phyloP scores from a whole-genome alignment of 305 asterid genomes.

The Fraxinus albicans region DNA sequence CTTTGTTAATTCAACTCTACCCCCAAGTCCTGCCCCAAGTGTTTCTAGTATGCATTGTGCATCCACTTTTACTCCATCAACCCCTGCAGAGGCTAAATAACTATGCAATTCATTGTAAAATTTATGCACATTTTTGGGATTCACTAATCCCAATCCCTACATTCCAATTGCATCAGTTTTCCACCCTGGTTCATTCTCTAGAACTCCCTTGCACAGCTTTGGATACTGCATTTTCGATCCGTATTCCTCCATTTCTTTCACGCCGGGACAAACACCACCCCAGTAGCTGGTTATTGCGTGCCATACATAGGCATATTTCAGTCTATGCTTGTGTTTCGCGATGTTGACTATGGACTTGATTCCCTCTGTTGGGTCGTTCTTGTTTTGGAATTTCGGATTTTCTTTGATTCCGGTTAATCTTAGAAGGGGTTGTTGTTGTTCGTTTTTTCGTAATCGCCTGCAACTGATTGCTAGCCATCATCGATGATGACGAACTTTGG shows the following conservation, averaged over 20 bases:
- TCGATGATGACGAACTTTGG: constrained; percentile 73
- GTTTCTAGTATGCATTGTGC: constrained; percentile 89
- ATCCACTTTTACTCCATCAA: constrained; percentile 74
- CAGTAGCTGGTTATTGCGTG: constrained; percentile 66
- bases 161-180: constrained; percentile 54
- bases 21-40: constrained; percentile 83
- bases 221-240: constrained; percentile 77
- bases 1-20: constrained; percentile 75
- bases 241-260: constrained; percentile 47
- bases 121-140: constrained; percentile 44
- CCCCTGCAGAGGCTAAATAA: constrained; percentile 46
- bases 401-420: constrained; percentile 77
- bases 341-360: constrained; percentile 60
- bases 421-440: constrained; percentile 26
- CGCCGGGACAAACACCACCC: constrained; percentile 64
- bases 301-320: constrained; percentile 68
- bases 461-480: constrained; percentile 72
- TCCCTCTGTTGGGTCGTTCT: constrained; percentile 52
- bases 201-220: constrained; percentile 56
- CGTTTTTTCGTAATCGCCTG: constrained; percentile 22
- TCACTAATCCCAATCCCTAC: constrained; percentile 55
- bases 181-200: constrained; percentile 87
- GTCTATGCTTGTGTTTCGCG: constrained; percentile 68
- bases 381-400: constrained; percentile 63
- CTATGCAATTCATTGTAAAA: constrained; percentile 60